Percentiles rank a stretch among this genome's conserved stretches.
These are phyloP conservation scores for Rutidosis leptorrhynchoides DNA, from an alignment of 129 eudicot species.

Conservation along the genomic window DNA sequence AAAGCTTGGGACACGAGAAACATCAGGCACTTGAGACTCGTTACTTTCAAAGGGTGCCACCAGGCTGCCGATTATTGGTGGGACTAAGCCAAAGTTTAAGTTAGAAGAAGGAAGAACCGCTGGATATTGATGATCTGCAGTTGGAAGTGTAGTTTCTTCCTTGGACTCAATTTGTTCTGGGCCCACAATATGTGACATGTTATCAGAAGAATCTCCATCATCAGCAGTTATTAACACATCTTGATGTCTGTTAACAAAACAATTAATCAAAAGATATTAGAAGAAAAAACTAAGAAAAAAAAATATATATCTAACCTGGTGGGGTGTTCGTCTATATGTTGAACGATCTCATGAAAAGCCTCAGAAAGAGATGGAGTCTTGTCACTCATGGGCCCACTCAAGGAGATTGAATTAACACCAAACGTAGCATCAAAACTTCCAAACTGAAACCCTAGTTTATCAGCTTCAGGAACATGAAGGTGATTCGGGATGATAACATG, in stretches of 20 bases:
- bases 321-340: constrained; percentile 39
- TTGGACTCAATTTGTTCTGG: constrained; percentile 51
- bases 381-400: constrained; percentile 34
- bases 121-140: constrained; percentile 52
- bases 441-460: constrained; percentile 73
- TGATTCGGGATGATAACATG: constrained; percentile 87
- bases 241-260: constrained; percentile 44
- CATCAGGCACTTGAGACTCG: constrained; percentile 63
- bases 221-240: constrained; percentile 35
- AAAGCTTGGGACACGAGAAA: constrained; percentile 66
- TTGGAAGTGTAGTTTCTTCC: constrained; percentile 44
- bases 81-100: constrained; percentile 57
- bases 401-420: constrained; percentile 34
- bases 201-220: constrained; percentile 42
- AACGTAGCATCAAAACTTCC: constrained; percentile 89
- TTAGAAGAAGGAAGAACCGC: constrained; percentile 49
- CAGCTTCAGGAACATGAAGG: constrained; percentile 82
- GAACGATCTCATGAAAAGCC: constrained; percentile 44
- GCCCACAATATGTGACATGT: constrained; percentile 36
- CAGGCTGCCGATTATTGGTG: constrained; percentile 55
- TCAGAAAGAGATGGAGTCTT: constrained; percentile 48
- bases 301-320: constrained; percentile 40
- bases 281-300: not conserved
- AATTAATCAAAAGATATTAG: constrained; percentile 3
- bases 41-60: constrained; percentile 54